Percentiles rank a stretch among this genome's conserved stretches.
Evolutionary conservation across 2,329 filamentous ascomycete genomes (phyloP).

Genomic region (Thermothelomyces thermophilus): DNA sequence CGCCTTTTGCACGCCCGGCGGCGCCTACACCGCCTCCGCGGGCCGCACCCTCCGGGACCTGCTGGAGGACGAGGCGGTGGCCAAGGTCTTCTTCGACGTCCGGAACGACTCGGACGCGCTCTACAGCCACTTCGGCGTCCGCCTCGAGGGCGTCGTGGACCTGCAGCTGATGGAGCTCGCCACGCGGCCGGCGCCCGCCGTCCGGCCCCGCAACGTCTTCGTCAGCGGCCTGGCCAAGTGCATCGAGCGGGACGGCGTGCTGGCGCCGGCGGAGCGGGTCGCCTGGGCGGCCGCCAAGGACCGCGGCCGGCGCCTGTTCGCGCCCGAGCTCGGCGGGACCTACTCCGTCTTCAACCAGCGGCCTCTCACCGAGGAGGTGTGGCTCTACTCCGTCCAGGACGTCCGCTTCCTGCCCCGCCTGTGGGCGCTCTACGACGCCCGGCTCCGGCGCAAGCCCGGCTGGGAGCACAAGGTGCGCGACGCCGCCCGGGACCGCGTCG

Average conservation of each 20-base stretch:
- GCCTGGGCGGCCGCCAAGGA: background rate
- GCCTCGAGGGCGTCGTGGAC: conserved; percentile 41
- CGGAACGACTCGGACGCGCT: conserved; percentile 53
- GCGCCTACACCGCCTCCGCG: background rate
- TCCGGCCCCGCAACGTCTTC: background rate
- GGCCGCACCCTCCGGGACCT: conserved; percentile 32
- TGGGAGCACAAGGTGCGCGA: background rate
- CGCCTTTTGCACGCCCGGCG: too few species aligned
- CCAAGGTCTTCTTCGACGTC: conserved; percentile 53
- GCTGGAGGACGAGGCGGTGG: conserved; percentile 37
- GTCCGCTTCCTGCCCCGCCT: background rate
- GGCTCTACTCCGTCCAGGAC: background rate
- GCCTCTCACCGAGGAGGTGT: background rate
- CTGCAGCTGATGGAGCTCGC: conserved; percentile 46
- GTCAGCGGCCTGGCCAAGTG: background rate
- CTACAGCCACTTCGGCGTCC: conserved; percentile 38
- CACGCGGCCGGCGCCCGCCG: too few species aligned
- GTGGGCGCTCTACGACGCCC: background rate
- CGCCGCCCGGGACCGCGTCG: background rate
- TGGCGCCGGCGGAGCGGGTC: background rate
- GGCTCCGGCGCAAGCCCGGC: background rate
- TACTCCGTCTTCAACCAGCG: background rate
- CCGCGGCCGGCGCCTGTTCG: background rate
- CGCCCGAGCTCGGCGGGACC: background rate
- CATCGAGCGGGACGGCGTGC: background rate